Percentiles rank a stretch among this genome's conserved stretches.
Conservation (phyloP, 106 monocot genomes). For the Posidonia australis region DNA sequence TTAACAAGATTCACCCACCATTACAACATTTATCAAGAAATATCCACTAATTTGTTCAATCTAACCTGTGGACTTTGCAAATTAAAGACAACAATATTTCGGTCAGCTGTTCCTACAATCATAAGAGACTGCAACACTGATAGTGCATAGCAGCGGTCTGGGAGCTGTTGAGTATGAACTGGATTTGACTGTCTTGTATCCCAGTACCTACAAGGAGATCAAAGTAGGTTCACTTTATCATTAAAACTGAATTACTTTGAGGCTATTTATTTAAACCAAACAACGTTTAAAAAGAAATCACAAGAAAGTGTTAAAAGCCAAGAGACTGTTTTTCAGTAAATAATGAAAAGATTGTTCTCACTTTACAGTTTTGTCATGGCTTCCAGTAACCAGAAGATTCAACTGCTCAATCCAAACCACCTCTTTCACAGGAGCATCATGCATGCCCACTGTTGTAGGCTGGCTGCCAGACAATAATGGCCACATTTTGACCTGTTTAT, state of each 20-base stretch:
- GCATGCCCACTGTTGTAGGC: conserved; percentile 61
- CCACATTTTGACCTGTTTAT: conserved; percentile 94
- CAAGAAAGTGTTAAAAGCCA: no score
- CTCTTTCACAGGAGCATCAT: conserved; percentile 87
- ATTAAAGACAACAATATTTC: conserved; percentile 73
- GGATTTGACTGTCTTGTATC: conserved; percentile 85
- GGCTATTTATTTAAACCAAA: no score
- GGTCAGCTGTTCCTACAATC: conserved; percentile 90
- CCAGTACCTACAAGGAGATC: no score
- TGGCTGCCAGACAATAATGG: conserved; percentile 81
- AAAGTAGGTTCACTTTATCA: no score
- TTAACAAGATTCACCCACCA: no score
- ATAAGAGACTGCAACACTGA: conserved; percentile 75
- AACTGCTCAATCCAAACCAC: conserved; percentile 81
- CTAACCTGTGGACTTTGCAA: conserved; percentile 94
- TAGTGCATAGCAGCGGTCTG: conserved; percentile 82
- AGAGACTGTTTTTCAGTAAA: no score
- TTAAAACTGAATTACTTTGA: no score
- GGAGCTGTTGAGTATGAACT: conserved; percentile 85
- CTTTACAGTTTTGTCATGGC: conserved; percentile 92
- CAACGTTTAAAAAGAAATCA: no score
- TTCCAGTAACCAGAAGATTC: conserved; percentile 81
- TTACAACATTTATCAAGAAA: no score
- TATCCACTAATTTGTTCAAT: conserved; percentile 8
- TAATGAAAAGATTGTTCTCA: no score